Evolutionary conservation across 1,139 yeast species (phyloP).

Genomic region (Kodamaea derodonti): DNA sequence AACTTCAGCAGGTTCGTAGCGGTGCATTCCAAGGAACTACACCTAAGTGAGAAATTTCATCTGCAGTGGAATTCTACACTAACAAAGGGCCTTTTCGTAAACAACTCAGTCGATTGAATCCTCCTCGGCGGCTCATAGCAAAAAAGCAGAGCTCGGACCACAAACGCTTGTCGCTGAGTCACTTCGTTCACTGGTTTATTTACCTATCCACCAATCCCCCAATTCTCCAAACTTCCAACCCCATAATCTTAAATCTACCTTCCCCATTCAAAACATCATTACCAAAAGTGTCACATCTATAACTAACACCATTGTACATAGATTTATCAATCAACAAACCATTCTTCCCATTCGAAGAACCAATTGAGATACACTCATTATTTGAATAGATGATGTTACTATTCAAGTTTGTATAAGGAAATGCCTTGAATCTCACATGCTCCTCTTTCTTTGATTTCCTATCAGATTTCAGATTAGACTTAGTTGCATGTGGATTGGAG

Average conservation of each 20-base stretch:
- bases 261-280: conserved; percentile 72
- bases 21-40: no score
- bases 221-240: conserved; percentile 84
- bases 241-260: conserved; percentile 68
- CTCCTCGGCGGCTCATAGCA: no score
- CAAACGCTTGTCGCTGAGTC: no score
- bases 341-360: conserved; percentile 87
- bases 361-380: conserved; percentile 72
- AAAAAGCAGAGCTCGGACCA: no score
- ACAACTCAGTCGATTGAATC: no score
- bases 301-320: conserved; percentile 72
- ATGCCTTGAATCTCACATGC: conserved; percentile 69
- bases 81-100: no score
- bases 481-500: not conserved
- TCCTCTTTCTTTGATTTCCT: no score
- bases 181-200: no score
- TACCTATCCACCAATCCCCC: conserved; percentile 30
- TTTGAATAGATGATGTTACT: conserved; percentile 85
- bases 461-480: no score
- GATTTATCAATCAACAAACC: conserved; percentile 86
- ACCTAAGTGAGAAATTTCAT: no score
- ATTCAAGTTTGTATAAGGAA: conserved; percentile 83
- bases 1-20: no score
- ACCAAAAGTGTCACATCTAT: conserved; percentile 80
- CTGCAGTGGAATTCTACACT: no score